Percentiles rank a stretch among this genome's conserved stretches.
Conservation (phyloP, 2,329 filamentous ascomycete species). For the Karstenula rhodostoma region DNA sequence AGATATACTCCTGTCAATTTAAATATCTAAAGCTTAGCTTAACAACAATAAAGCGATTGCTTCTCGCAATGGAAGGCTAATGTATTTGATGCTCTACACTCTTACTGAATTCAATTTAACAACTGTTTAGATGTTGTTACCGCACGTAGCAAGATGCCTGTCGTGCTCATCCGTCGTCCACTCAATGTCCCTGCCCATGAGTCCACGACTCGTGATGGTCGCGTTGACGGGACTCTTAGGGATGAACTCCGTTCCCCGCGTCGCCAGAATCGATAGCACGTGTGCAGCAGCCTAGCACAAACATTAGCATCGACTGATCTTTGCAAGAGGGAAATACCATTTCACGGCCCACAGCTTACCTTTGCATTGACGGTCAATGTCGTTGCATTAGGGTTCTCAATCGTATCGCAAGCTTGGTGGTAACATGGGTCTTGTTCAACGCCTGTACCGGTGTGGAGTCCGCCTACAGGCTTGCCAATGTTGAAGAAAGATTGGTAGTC, state of each 20-base stretch:
- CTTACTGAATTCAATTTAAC: neutral
- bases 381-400: conserved; percentile 48
- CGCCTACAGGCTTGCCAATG: conserved; percentile 51
- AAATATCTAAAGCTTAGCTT: neutral
- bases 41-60: neutral
- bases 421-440: conserved; percentile 52
- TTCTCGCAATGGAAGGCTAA: neutral
- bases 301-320: conserved; percentile 14
- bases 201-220: conserved; percentile 38
- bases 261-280: conserved; percentile 44
- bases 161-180: conserved; percentile 43
- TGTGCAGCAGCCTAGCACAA: conserved; percentile 42
- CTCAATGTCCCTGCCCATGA: conserved; percentile 38
- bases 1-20: neutral
- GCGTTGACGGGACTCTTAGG: conserved; percentile 45
- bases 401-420: conserved; percentile 50
- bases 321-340: too few relatives aligned
- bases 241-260: conserved; percentile 41
- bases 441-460: conserved; percentile 52
- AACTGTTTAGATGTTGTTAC: conserved; percentile 36
- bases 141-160: conserved; percentile 41
- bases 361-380: conserved; percentile 50
- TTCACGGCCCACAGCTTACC: conserved; percentile 31
- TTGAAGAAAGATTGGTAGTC: conserved; percentile 53
- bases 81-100: neutral